A percentile compares a stretch with the other conserved stretches of the same genome.
phyloP scores from a whole-genome alignment of 257 asterid species.

The Nicotiana knightiana region DNA sequence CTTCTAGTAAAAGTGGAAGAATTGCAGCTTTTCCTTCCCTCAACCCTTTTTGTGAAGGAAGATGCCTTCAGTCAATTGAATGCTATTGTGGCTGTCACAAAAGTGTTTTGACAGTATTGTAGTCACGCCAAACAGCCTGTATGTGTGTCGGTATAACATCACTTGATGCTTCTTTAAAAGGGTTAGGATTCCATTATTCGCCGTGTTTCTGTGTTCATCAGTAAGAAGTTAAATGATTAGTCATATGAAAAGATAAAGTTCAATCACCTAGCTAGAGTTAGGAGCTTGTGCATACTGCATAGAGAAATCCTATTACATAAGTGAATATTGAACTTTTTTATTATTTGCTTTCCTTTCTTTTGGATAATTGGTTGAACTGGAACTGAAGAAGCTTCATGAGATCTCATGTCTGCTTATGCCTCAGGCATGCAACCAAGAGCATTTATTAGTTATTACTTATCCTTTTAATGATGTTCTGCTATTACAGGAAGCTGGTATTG shows the following conservation, averaged over 20 bases:
- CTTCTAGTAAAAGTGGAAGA: background rate
- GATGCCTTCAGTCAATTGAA: background rate
- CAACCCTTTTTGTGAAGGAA: background rate
- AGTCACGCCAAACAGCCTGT: background rate
- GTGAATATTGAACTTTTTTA: background rate
- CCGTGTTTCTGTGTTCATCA: background rate
- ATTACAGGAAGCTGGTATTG: conserved; percentile 79
- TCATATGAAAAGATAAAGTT: background rate
- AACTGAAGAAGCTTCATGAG: background rate
- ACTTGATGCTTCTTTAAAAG: background rate
- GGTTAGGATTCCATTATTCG: background rate
- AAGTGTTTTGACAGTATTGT: background rate
- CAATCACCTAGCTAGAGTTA: background rate
- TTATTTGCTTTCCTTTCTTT: background rate
- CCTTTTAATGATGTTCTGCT: background rate
- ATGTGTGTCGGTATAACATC: background rate
- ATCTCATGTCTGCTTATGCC: background rate
- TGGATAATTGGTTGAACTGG: background rate
- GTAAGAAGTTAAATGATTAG: background rate
- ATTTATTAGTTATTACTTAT: background rate
- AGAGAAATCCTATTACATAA: background rate
- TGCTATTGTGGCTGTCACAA: background rate
- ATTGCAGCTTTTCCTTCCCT: background rate
- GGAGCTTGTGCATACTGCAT: background rate
- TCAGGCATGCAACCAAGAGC: background rate